Evolutionary conservation across 371 early-diverging fungal genomes (phyloP).

Genomic region (Blakeslea trispora): DNA sequence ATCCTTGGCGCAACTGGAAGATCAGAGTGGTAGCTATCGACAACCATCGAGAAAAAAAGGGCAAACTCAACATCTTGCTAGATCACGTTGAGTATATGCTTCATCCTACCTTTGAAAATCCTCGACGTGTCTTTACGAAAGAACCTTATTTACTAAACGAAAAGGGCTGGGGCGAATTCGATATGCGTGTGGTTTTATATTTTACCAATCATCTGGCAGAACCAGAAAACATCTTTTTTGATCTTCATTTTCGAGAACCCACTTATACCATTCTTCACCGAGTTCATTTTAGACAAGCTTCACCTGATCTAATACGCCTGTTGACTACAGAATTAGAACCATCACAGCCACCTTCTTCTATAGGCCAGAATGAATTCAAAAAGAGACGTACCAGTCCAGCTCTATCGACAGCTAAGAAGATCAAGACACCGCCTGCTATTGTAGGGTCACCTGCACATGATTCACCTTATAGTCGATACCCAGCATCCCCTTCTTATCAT

Average conservation of each 20-base stretch:
- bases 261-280: slow-evolving; percentile 53
- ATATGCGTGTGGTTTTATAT: slow-evolving; percentile 61
- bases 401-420: background rate
- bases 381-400: slow-evolving; percentile 28
- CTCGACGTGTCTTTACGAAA: slow-evolving; percentile 58
- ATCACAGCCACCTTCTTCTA: background rate
- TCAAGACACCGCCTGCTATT: slow-evolving; percentile 15
- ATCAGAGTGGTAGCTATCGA: slow-evolving; percentile 53
- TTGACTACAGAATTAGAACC: slow-evolving; percentile 8
- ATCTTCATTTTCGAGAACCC: slow-evolving; percentile 62
- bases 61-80: slow-evolving; percentile 51
- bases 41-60: slow-evolving; percentile 49
- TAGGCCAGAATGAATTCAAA: slow-evolving; percentile 10
- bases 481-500: slow-evolving; percentile 11
- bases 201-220: slow-evolving; percentile 51
- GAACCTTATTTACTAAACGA: slow-evolving; percentile 66
- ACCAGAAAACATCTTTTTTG: slow-evolving; percentile 58
- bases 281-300: slow-evolving; percentile 36
- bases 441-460: slow-evolving; percentile 17
- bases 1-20: slow-evolving; percentile 63
- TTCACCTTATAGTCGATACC: slow-evolving; percentile 21
- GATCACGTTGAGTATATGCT: slow-evolving; percentile 73
- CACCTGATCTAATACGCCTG: slow-evolving; percentile 26
- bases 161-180: slow-evolving; percentile 78
- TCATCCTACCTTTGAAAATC: slow-evolving; percentile 71